Evolutionary conservation across 202 grass and related monocot species (phyloP), one percentile per base, ranked within the genome.

Genomic region (Digitaria exilis): DNA sequence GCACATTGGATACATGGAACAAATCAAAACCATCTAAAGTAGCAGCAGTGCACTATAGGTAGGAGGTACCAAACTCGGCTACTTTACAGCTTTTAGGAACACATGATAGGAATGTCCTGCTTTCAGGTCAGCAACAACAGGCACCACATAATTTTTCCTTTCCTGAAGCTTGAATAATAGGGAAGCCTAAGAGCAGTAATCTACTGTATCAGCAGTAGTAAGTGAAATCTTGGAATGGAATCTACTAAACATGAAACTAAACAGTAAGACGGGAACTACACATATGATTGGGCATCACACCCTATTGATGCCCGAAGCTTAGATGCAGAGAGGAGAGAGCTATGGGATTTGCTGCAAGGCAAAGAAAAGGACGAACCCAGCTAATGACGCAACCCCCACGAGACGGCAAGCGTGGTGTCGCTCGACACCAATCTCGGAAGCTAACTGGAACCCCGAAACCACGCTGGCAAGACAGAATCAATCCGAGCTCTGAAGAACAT

Each of bases 61-160:
- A 79, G 76, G 69, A 79, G 76, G 69, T 42, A 54, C 31, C 66
- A 34, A 9, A 80, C 34, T 73, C 43, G 65, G 56, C 75, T 26
- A 55, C 45, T 79, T 55, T 22, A 79, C 11, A 79, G n/a, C 31
- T 19, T 17, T 34, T 22, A 31, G 56, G 41, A 68, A 32, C 32
- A 19, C 67, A 86, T 64, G 32, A 18, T 18, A 73, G 41, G 84
- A 85, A 80, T 86, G 55, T 73, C 73, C 76, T 65, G 39, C 49
- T 45, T 86, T 50, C 5, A 9, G 24, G 42, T 78, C 83, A 62
- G 50, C 14, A 51, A 24, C 30, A 80, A 73, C 32, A 67, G 50
- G 76, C 15, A 44, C 71, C 71, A 64, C 22, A 39, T 8, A 86
- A 65, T 43, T 44, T 44, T 50, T 59, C n/a, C n/a, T n/a, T n/a